Evolutionary conservation across 495 filamentous ascomycete species (phyloP), one percentile per base, ranked within the genome.

Genomic region (Amniculicola lignicola): DNA sequence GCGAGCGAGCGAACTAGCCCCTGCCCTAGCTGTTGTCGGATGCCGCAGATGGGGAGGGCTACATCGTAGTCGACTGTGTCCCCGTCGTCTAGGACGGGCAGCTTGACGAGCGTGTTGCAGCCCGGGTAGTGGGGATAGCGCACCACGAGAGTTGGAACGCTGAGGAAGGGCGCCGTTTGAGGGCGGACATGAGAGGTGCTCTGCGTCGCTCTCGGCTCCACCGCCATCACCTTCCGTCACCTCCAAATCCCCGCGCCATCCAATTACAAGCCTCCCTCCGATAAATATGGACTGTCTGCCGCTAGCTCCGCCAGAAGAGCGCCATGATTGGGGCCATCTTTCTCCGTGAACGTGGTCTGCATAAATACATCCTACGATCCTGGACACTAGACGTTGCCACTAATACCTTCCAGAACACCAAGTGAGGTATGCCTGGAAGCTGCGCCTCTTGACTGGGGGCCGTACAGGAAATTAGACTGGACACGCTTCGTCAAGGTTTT

Each of bases 251-350:
- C 22, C 21, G 42, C 46, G 46, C 46, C 38, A 27, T 51, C 50
- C 27, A 53, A 53, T 42, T 53, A 44, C 24, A 53, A 43, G 37
- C 50, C 21, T 43, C 27, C 37, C 50, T 52, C 49, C 23, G 33
- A 53, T 7, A 51, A 39, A 36, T 51, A 51, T 51, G 35, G 36
- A 51, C 48, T 51, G 46, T 50, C 46, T 50, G 18, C 46, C 46
- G 28, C 46, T 50, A 50, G 46, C 46, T 50, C 46, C 18, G 29
- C 29, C 46, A 16, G 46, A 50, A 50, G 46, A 50, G 46, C 46
- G 46, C 46, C 46, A 50, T 50, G 38, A 23, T 50, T 50, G 31
- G 46, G 46, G 46, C 46, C 24, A 50, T 50, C 31, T 39, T 50
- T 50, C 46, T 50, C 46, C 46, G 46, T 50, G 29, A 50, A 28